These are phyloP conservation scores for Pseudogymnoascus sp. DNA, from an alignment of 2,329 filamentous ascomycete genomes.

Conservation along the genomic window DNA sequence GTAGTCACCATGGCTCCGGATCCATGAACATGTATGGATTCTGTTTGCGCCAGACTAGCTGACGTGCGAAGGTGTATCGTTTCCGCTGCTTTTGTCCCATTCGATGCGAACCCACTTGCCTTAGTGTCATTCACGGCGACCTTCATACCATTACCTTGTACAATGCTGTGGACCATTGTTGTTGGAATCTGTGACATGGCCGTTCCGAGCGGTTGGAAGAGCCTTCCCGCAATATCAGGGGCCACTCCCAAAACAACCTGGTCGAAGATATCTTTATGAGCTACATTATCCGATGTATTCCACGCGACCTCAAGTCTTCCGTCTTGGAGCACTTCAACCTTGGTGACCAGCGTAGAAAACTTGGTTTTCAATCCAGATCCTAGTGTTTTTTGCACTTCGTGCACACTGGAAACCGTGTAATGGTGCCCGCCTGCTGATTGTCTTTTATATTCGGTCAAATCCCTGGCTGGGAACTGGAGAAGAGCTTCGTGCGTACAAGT, in stretches of 20 bases:
- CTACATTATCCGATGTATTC: slow-evolving; percentile 18
- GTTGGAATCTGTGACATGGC: slow-evolving; percentile 39
- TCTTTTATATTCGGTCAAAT: slow-evolving; percentile 43
- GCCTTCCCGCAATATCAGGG: slow-evolving; percentile 40
- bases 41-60: slow-evolving; percentile 24
- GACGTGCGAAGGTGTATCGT: slow-evolving; percentile 16
- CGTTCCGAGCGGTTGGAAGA: slow-evolving; percentile 37
- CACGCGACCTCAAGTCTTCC: slow-evolving; percentile 30
- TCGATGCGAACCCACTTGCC: slow-evolving; percentile 10
- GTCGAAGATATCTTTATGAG: slow-evolving; percentile 36
- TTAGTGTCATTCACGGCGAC: slow-evolving; percentile 18
- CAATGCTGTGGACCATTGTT: slow-evolving; percentile 39
- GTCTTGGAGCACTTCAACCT: slow-evolving; percentile 25
- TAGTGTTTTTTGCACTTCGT: slow-evolving; percentile 40
- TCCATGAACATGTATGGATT: slow-evolving; percentile 44
- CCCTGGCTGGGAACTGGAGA: slow-evolving; percentile 43
- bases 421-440: slow-evolving; percentile 40
- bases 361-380: slow-evolving; percentile 34
- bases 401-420: slow-evolving; percentile 43
- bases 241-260: slow-evolving; percentile 46
- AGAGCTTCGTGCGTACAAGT: slow-evolving; percentile 46
- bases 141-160: slow-evolving; percentile 31
- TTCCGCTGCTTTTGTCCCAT: slow-evolving; percentile 19
- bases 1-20: slow-evolving; percentile 46
- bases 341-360: slow-evolving; percentile 32